Base-by-base conservation (phyloP, 2,329 filamentous ascomycete species). In the Cryphonectria carpinicola region DNA sequence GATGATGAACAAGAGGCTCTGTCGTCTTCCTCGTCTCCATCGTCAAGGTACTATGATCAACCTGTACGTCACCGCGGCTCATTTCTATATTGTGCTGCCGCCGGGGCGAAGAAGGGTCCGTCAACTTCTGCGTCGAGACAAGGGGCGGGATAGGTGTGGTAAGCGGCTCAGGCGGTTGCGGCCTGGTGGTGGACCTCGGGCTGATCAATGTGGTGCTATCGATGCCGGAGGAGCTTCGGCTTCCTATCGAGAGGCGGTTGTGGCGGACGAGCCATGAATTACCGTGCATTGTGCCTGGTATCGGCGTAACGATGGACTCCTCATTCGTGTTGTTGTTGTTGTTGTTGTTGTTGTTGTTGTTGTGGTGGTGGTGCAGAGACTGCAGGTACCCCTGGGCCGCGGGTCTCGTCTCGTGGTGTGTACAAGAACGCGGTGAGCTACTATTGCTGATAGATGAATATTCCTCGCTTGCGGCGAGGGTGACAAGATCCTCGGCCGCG, bases 401-500 rank as follows among this genome's bases (percentile, higher is more conserved):
- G 4, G 13, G 25, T 10, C 25, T 58, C 4, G 54, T 58, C 54
- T 58, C 54, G 17, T 58, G 54, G 17, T 58, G 54, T 13, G 28
- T 28, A 1, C 43, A 41, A 14, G 37, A 60, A 1, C 32, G 32
- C 2, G 49, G 22, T 0, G 46, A 60, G 3, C 43, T 49, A 1
- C 22, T n/a, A 10, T 7, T n/a, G 7, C 46, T 49, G 66, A 46
- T 8, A 41, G 43, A 25, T 58, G 32, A 10, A 56, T n/a, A 14
- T 39, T 39, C 67, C 58, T 61, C 35, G 71, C 66, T 14, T 35
- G 69, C 3, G 72, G 71, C 76, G 3, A 84, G 72, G 14, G 81
- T 82, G 28, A 92, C 78, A 17, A 92, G 82, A 73, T 92, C 90
- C 6, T 85, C 80, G 17, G 81, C 77, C 4, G 81, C 79, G 54